phyloP scores from a whole-genome alignment of 768 basidiomycete species.

The Imleria badia region DNA sequence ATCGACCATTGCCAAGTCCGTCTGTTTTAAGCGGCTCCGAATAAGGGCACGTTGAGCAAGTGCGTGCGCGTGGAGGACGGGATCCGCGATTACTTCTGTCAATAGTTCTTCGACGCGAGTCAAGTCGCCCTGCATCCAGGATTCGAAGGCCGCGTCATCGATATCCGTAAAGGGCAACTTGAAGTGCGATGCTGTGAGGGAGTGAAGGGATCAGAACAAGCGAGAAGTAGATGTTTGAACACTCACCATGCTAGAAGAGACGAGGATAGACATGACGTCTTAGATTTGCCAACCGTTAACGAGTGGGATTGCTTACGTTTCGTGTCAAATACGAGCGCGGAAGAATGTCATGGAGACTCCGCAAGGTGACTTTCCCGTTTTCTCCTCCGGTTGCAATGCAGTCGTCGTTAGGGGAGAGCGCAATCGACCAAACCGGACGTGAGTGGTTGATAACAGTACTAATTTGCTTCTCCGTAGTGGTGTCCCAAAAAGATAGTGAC shows the following conservation, averaged over 20 bases:
- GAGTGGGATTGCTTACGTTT: not conserved
- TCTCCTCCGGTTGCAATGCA: not conserved
- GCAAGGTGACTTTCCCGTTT: not conserved
- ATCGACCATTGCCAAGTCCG: slow-evolving; percentile 8
- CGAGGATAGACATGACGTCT: too few species aligned
- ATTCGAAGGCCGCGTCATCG: too few species aligned
- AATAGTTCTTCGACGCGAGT: too few species aligned
- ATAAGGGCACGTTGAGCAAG: slow-evolving; percentile 3
- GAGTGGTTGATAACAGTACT: not conserved
- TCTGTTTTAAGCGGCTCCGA: too few species aligned
- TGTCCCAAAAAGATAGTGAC: slow-evolving; percentile 3
- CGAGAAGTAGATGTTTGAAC: too few species aligned
- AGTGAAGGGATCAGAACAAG: too few species aligned
- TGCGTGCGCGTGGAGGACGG: not conserved
- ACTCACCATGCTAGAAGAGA: too few species aligned
- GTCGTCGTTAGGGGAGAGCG: not conserved
- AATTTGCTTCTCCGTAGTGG: not conserved
- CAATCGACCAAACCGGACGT: not conserved
- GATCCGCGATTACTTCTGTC: not conserved
- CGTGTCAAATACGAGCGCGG: not conserved
- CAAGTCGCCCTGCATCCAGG: too few species aligned
- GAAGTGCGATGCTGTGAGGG: not conserved
- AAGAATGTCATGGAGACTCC: not conserved
- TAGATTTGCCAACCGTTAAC: too few species aligned
- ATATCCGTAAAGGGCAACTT: slow-evolving; percentile 1